Evolutionary conservation across 768 basidiomycete genomes (phyloP), one percentile per base, ranked within the genome.

Genomic region (Podaxis carcinomalis): DNA sequence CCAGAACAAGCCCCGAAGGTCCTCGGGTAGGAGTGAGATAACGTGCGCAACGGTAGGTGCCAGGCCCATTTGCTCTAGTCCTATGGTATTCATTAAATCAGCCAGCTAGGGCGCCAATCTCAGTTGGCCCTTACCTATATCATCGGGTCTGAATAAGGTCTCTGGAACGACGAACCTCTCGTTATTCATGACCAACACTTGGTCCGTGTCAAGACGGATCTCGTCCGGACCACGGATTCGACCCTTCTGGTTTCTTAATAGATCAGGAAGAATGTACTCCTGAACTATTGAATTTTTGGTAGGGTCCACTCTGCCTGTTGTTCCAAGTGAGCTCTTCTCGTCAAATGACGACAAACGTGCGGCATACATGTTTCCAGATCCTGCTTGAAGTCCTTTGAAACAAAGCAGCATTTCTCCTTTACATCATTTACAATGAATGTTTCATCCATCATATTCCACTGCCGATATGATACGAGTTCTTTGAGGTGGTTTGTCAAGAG

Each of bases 371-470:
- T 73, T 72, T 94, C 89, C 59, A 93, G 75, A 73, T 97, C 94
- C 51, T 72, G 69, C 61, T 78, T 79, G 77, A 90, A 95, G 68
- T 87, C 75, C 19, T 77, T 76, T 11, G 92, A 87, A 58, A 96
- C 89, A 72, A 88, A 97, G 74, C 93, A 95, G 70, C 93, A 95
- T 14, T 83, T 73, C 73, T 98, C 94, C 73, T 96, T 95, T 67
- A 93, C 89, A 68, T 90, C 83, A 75, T 96, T 95, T 79, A 97
- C 88, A 69, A 98, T 90, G 72, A 89, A 85, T 2, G 93, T 95
- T 72, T 98, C 90, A 68, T 97, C 94, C 88, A 95, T 95, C 92
- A 98, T 93, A 72, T 98, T 93, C 92, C 93, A 98, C 70, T 98
- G 95, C 47, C 96, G 87, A 72, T 91, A 98, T 11, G 94, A 96